Evolutionary conservation across 495 filamentous ascomycete genomes (phyloP).

Genomic region (Penicillium robsamsonii): DNA sequence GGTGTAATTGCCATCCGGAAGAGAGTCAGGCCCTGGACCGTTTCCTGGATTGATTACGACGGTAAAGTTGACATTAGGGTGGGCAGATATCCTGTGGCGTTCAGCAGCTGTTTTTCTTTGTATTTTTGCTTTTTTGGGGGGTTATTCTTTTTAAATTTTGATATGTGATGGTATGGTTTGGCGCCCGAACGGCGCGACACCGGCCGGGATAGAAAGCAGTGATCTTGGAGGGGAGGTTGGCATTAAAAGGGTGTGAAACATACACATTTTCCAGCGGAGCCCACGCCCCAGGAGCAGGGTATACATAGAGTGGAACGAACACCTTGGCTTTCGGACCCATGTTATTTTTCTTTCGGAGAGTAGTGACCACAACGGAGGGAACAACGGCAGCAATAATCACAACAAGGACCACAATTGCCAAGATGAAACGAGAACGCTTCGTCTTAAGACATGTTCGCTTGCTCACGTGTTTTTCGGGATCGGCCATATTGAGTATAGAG

Average conservation of each 20-base stretch:
- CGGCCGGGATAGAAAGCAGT: constrained; percentile 21
- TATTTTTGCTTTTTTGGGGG: background rate
- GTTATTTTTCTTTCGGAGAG: constrained; percentile 33
- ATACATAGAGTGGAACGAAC: constrained; percentile 56
- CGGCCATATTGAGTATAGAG: constrained; percentile 20
- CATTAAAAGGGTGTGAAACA: constrained; percentile 28
- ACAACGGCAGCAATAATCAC: constrained; percentile 37
- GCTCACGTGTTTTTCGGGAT: constrained; percentile 41
- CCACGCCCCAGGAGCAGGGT: constrained; percentile 52
- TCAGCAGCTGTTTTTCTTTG: constrained; percentile 22
- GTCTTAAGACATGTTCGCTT: constrained; percentile 32
- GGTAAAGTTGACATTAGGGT: constrained; percentile 50
- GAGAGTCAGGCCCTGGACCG: constrained; percentile 46
- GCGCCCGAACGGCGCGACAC: constrained; percentile 9
- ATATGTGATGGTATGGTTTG: constrained; percentile 5
- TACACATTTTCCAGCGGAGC: constrained; percentile 47
- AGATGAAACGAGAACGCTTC: constrained; percentile 29
- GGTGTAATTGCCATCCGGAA: constrained; percentile 53
- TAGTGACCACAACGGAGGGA: constrained; percentile 35
- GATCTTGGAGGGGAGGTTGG: constrained; percentile 9
- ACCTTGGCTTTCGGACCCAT: constrained; percentile 47
- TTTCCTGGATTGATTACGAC: constrained; percentile 56
- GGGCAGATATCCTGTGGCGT: constrained; percentile 36
- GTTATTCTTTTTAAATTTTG: constrained; percentile 11
- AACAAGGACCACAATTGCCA: constrained; percentile 28